A percentile compares a stretch with the other conserved stretches of the same genome.
These are phyloP conservation scores for Pythium brassicae DNA, from an alignment of 352 stramenopile species.

Conservation along the genomic window DNA sequence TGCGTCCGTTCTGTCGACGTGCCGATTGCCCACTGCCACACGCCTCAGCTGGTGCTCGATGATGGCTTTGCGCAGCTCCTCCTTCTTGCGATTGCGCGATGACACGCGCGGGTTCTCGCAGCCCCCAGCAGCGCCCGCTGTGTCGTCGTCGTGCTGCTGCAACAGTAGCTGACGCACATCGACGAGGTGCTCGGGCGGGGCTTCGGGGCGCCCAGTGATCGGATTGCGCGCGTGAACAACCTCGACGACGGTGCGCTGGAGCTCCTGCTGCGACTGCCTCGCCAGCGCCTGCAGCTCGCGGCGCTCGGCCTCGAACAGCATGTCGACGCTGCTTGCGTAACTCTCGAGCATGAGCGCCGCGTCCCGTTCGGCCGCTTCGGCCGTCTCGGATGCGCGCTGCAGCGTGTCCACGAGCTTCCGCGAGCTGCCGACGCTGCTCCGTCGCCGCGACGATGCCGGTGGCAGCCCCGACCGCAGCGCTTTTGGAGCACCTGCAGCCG, in stretches of 20 bases:
- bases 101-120: neutral
- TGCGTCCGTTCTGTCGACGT: neutral
- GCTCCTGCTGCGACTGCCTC: constrained; percentile 3
- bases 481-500: too few species aligned
- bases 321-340: constrained; percentile 35
- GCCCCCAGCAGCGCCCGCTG: neutral
- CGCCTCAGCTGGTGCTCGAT: constrained; percentile 16
- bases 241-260: constrained; percentile 6
- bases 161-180: neutral
- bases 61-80: constrained; percentile 27
- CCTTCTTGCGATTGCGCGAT: constrained; percentile 20
- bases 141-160: neutral
- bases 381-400: constrained; percentile 22
- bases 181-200: constrained; percentile 33
- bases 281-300: constrained; percentile 13
- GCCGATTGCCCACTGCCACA: neutral
- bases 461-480: neutral
- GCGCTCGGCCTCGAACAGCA: constrained; percentile 55
- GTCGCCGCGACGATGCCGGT: constrained; percentile 6
- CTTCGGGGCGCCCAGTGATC: constrained; percentile 30
- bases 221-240: constrained; percentile 32
- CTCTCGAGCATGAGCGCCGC: constrained; percentile 35
- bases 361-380: constrained; percentile 27
- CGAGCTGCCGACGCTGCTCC: constrained; percentile 40
- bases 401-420: constrained; percentile 41